Evolutionary conservation across 176 grass and related monocot species (phyloP), one percentile per base, ranked within the genome.

Genomic region (Alloteropsis semialata): DNA sequence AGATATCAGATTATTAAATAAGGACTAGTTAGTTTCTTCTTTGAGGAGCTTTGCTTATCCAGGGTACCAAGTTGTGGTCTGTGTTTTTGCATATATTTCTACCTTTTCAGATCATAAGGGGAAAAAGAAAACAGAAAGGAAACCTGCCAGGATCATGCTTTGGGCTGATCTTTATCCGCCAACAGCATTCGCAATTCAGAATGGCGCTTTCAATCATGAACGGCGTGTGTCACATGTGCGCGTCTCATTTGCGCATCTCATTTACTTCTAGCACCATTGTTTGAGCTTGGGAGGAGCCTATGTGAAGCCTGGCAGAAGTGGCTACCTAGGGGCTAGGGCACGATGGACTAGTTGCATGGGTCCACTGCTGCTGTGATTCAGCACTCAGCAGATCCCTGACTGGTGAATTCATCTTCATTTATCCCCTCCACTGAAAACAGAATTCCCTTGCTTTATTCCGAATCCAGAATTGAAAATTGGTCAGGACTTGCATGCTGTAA

Each of bases 41-140:
- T 63, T 77, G 21, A 18, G 18, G 33, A 60, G 33, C 61, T 69
- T 75, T 2, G 44, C 45, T 76, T 43, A 73, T 81, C 58, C 60
- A 30, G 8, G 5, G 45, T 65, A 28, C 14, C 46, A 43, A 57
- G 56, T 62, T 71, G 75, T 49, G 21, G 42, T 37, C 55, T 59
- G 19, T 81, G 37, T 87, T 75, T 86, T 68, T 16, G 60, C 59
- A 18, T 74, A 68, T 79, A 33, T 65, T 65, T 33, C 29, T 79
- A 32, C 19, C 21, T 51, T 78, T 65, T 66, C 49, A 24, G 62
- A 45, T 24, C 61, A 65, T 38, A 36, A 22, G 30, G 4, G 10
- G 17, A 50, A 79, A 29, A 44, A 13, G 24, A 21, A 55, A 55
- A 14, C 9, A 44, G 27, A 68, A 69, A 69, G 13, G 10, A 71